Percentiles rank a stretch among this genome's conserved stretches.
phyloP scores from a whole-genome alignment of 768 basidiomycete species.

The Fomitopsis serialis region DNA sequence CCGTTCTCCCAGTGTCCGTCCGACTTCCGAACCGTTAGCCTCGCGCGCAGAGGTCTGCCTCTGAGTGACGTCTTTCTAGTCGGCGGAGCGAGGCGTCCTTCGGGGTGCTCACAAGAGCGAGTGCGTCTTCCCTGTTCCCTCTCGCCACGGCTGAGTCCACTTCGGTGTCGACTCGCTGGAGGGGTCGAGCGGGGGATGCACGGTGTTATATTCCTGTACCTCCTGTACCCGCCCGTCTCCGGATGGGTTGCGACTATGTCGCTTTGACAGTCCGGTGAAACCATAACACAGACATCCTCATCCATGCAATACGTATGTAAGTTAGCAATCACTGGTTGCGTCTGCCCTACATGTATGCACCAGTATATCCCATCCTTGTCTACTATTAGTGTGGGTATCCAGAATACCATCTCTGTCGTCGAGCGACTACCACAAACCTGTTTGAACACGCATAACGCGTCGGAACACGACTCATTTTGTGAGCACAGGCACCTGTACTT shows the following conservation, averaged over 20 bases:
- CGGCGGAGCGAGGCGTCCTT: slow-evolving; percentile 70
- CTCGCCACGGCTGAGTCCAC: slow-evolving; percentile 40
- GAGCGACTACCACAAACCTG: too few relatives aligned
- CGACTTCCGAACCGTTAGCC: slow-evolving; percentile 65
- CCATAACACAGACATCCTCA: slow-evolving; percentile 66
- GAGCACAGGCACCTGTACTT: too few relatives aligned
- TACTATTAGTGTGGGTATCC: too few relatives aligned
- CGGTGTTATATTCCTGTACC: slow-evolving; percentile 82
- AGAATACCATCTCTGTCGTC: too few relatives aligned
- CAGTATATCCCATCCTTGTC: too few relatives aligned
- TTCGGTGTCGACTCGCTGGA: slow-evolving; percentile 50
- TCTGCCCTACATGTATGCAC: too few relatives aligned
- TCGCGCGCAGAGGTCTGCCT: slow-evolving; percentile 44
- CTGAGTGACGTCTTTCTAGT: slow-evolving; percentile 68
- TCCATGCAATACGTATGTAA: too few relatives aligned
- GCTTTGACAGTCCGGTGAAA: slow-evolving; percentile 79
- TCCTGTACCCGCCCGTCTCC: slow-evolving; percentile 49
- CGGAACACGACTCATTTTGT: too few relatives aligned
- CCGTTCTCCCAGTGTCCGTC: slow-evolving; percentile 52
- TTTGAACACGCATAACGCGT: too few relatives aligned
- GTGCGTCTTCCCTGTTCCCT: slow-evolving; percentile 32
- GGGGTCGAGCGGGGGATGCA: slow-evolving; percentile 40
- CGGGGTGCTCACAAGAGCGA: slow-evolving; percentile 47
- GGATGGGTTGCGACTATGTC: slow-evolving; percentile 61
- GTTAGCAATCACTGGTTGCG: too few relatives aligned